A percentile compares a stretch with the other conserved stretches of the same genome.
phyloP scores from a whole-genome alignment of 1,139 yeast species.

The Suhomyces guaymorum region DNA sequence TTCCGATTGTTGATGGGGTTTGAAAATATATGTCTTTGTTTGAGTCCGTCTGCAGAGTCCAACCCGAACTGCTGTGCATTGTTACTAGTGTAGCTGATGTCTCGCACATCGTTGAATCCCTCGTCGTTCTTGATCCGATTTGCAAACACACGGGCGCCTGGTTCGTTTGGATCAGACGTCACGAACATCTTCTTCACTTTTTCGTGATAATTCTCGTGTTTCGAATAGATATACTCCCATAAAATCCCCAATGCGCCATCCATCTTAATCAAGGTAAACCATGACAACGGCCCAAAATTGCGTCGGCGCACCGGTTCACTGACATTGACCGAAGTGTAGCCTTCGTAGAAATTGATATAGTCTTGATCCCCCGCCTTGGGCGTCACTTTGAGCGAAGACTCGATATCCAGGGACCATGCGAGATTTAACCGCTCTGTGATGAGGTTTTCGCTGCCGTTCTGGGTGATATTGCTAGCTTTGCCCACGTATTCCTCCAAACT shows the following conservation, averaged over 20 bases:
- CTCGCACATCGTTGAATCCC: constrained; percentile 15
- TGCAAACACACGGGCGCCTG: constrained; percentile 11
- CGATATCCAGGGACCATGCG: constrained; percentile 3
- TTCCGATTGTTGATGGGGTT: constrained; percentile 10
- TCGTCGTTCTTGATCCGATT: constrained; percentile 16
- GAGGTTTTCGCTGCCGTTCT: not conserved
- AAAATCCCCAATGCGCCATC: constrained; percentile 23
- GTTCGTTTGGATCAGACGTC: constrained; percentile 9
- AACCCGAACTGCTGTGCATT: constrained; percentile 1
- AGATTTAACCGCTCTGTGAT: not conserved
- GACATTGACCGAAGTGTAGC: constrained; percentile 28
- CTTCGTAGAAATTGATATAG: constrained; percentile 34
- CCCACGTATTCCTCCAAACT: constrained; percentile 15
- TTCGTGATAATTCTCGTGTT: constrained; percentile 4
- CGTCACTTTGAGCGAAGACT: not conserved
- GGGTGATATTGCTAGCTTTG: not conserved
- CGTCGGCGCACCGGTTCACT: constrained; percentile 25
- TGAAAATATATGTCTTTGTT: not conserved
- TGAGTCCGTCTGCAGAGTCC: constrained; percentile 1
- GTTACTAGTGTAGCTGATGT: not conserved
- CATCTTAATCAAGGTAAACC: constrained; percentile 32
- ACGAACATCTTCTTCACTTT: constrained; percentile 5
- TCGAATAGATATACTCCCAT: constrained; percentile 21
- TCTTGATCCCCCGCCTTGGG: constrained; percentile 26
- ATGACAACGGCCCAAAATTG: constrained; percentile 38